Evolutionary conservation across 2,329 filamentous ascomycete genomes (phyloP), one percentile per base, ranked within the genome.

Genomic region (Didymella segeticola): DNA sequence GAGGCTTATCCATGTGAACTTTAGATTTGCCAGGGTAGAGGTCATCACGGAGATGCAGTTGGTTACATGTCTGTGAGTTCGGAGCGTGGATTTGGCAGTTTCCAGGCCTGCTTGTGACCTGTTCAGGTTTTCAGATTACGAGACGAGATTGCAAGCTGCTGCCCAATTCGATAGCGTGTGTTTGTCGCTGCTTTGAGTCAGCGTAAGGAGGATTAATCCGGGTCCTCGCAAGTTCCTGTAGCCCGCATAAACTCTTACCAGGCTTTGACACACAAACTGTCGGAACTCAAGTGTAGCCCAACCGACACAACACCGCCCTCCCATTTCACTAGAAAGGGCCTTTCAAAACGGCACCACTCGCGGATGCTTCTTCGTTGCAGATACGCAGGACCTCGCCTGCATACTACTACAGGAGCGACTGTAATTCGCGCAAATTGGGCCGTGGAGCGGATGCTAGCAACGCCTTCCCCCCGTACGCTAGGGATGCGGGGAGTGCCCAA

Each of bases 391-490:
- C 38, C 10, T 26, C 17, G 55, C 39, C 48, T 52, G 56, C 48
- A 47, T 52, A 41, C 59, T 43, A 58, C 54, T 53, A 60, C 53
- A 56, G 42, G 45, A 47, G 49, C 33, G 39, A 56, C 59, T 53
- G 45, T 58, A 63, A 63, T 58, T 63, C 61, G 53, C 58, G 61
- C 55, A 56, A 53, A 43, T 37, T 39, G 51, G 39, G 33, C 39
- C 43, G 39, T 33, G 33, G 38, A 53, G 61, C 66, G 68, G 68
- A 64, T 59, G 52, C 57, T 55, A 65, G 46, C 38, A 25, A 34
- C 20, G 26, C 45, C 36, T 63, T 68, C 68, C 69, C 68, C 69
- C 69, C 70, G 69, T 66, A 55, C 61, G 60, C 69, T 69, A 71
- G 39, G 43, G 26, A n/a, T 31, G 43, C 38, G 50, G 50, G 38